Conservation (phyloP, 768 basidiomycete species). For the Trametes meyenii region DNA sequence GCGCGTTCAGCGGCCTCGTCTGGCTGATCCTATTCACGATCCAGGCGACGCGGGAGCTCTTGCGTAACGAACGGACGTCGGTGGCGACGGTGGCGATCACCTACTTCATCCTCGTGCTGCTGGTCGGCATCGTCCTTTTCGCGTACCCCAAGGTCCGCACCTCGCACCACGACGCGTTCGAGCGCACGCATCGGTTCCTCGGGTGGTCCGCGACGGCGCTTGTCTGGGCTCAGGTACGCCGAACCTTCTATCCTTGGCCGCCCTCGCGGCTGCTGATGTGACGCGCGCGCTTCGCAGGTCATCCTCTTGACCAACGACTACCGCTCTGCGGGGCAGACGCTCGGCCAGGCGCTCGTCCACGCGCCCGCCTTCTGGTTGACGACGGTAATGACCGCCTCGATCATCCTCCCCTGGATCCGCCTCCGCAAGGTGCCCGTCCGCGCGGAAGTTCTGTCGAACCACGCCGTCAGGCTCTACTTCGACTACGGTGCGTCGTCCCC, state of each 20-base stretch:
- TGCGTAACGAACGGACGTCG: slow-evolving; percentile 44
- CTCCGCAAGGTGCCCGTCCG: slow-evolving; percentile 58
- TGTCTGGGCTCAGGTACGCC: slow-evolving; percentile 56
- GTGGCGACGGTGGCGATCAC: slow-evolving; percentile 52
- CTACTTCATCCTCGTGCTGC: slow-evolving; percentile 51
- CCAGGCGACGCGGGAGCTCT: slow-evolving; percentile 53
- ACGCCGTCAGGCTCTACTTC: slow-evolving; percentile 61
- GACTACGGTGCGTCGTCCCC: slow-evolving; percentile 48
- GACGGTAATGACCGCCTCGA: slow-evolving; percentile 53
- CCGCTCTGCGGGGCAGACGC: slow-evolving; percentile 38
- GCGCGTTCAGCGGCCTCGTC: slow-evolving; percentile 53
- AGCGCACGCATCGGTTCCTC: slow-evolving; percentile 57
- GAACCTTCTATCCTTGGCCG: slow-evolving; percentile 18
- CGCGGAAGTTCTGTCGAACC: slow-evolving; percentile 54
- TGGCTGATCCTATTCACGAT: slow-evolving; percentile 56
- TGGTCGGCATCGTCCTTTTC: slow-evolving; percentile 52
- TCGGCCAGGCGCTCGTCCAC: slow-evolving; percentile 47
- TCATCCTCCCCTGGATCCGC: slow-evolving; percentile 62
- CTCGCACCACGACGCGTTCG: slow-evolving; percentile 55
- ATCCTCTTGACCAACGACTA: slow-evolving; percentile 58
- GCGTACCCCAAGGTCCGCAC: slow-evolving; percentile 53
- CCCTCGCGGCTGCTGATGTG: slow-evolving; percentile 31
- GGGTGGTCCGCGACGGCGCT: slow-evolving; percentile 57
- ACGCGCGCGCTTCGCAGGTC: slow-evolving; percentile 37
- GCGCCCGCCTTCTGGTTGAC: slow-evolving; percentile 60